Base-by-base conservation (phyloP, 2,329 filamentous ascomycete genomes). In the Aspergillus flavus region DNA sequence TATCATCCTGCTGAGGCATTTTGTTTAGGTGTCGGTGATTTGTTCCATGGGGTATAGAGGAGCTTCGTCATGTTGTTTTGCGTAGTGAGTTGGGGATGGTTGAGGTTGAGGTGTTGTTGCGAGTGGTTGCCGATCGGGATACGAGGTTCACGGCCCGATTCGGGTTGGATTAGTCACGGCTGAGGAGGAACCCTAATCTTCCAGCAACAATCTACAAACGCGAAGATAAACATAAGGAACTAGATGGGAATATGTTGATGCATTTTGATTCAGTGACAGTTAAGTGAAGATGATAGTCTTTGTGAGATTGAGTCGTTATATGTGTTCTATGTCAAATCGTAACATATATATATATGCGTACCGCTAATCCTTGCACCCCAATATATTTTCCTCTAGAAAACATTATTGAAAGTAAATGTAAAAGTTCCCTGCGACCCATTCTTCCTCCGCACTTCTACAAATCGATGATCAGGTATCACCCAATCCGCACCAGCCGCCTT, bases 221-320 rank as follows among this genome's bases (percentile, higher is more conserved):
- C 1, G 12, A 12, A 36, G 14, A 16, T 1, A 34, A 12, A 34
- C 1, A 12, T 34, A 36, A 36, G 14, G 12, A 34, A 4, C 2
- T 4, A 12, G 12, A 16, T 19, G 9, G 16, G 3, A 6, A 4
- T n/a, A n/a, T 19, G 3, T 9, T 16, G 16, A n/a, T n/a, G 6
- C 7, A 19, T 1, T 41, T 7, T 41, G 16, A 19, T 5, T 41
- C 1, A 19, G 2, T n/a, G 2, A 3, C 3, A 9, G 39, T 1
- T 19, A 4, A 7, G 2, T 41, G 7, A 3, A 6, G 6, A 7
- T n/a, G 6, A n/a, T 41, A 2, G 1, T 1, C 16, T 4, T 9
- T 41, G 9, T 41, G 7, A 41, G 39, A 41, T 19, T 41, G 26
- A 28, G 26, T 28, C 7, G 14, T 19, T 41, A 19, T 9, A 41